Percentiles rank a stretch among this genome's conserved stretches.
Conservation (phyloP, 768 basidiomycete species). For the Chalciporus piperatus region DNA sequence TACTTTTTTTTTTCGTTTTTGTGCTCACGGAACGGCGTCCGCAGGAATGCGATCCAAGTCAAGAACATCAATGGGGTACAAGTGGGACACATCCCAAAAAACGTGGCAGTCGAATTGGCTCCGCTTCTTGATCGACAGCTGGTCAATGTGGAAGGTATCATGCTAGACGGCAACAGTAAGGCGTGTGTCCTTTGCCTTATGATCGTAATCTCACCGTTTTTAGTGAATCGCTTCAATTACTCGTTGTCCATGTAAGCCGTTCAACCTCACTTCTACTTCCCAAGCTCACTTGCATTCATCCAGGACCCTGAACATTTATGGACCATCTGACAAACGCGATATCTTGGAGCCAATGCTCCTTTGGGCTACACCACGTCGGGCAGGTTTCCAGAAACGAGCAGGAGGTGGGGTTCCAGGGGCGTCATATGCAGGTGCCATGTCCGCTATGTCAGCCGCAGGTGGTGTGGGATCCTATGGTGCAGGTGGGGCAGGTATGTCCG, state of each 20-base stretch:
- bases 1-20: neutral
- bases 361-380: conserved; percentile 73
- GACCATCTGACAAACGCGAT: conserved; percentile 54
- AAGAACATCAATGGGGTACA: conserved; percentile 69
- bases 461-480: conserved; percentile 1
- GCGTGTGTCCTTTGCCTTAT: neutral
- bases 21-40: neutral
- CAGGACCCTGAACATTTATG: conserved; percentile 74
- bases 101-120: conserved; percentile 56
- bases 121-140: conserved; percentile 63
- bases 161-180: conserved; percentile 66
- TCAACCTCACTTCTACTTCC: neutral
- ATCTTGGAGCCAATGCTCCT: conserved; percentile 62
- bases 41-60: conserved; percentile 78
- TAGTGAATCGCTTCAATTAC: conserved; percentile 48
- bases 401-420: conserved; percentile 10
- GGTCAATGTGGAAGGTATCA: conserved; percentile 70
- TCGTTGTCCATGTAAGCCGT: conserved; percentile 58
- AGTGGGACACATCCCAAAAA: conserved; percentile 78
- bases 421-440: conserved; percentile 16
- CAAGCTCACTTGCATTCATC: neutral
- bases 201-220: conserved; percentile 3
- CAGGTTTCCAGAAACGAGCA: conserved; percentile 44
- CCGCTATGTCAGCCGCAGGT: neutral
- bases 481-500: conserved; percentile 12